Evolutionary conservation across 2,329 filamentous ascomycete genomes (phyloP).

Genomic region (Penicillium sp.): DNA sequence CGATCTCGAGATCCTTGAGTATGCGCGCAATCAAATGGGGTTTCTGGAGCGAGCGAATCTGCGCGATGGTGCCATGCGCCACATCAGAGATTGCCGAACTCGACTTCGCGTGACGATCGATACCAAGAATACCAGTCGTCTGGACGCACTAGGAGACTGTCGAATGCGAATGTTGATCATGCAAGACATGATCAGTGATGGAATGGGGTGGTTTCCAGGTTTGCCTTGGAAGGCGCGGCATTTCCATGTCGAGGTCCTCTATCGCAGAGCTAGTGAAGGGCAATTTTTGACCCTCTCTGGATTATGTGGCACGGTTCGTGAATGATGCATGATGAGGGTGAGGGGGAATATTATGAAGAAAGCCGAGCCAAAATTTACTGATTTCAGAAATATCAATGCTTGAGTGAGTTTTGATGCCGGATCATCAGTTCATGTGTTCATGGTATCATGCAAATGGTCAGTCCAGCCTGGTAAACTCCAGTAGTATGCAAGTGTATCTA

Average conservation of each 20-base stretch:
- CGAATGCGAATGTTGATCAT: not conserved
- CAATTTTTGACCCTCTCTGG: not conserved
- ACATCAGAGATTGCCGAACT: not conserved
- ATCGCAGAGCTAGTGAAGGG: not conserved
- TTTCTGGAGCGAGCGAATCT: not conserved
- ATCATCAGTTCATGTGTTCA: not conserved
- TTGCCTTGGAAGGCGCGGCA: constrained; percentile 3
- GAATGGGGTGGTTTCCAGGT: constrained; percentile 5
- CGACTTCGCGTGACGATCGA: not conserved
- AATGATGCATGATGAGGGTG: not conserved
- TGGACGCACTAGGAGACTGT: not conserved
- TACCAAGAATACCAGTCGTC: not conserved
- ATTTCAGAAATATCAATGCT: not conserved
- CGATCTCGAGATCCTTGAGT: not conserved
- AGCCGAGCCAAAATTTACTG: not conserved
- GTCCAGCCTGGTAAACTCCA: not conserved
- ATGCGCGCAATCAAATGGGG: not conserved
- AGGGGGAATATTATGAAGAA: not conserved
- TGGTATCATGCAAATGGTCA: not conserved
- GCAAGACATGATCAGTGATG: constrained; percentile 6
- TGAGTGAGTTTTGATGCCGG: not conserved
- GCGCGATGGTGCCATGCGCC: not conserved
- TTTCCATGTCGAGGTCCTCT: constrained; percentile 1
- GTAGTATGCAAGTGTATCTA: not conserved
- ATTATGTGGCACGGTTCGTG: not conserved